Evolutionary conservation across 345 rosid genomes (phyloP), one percentile per base, ranked within the genome.

Genomic region (Mangifera indica): DNA sequence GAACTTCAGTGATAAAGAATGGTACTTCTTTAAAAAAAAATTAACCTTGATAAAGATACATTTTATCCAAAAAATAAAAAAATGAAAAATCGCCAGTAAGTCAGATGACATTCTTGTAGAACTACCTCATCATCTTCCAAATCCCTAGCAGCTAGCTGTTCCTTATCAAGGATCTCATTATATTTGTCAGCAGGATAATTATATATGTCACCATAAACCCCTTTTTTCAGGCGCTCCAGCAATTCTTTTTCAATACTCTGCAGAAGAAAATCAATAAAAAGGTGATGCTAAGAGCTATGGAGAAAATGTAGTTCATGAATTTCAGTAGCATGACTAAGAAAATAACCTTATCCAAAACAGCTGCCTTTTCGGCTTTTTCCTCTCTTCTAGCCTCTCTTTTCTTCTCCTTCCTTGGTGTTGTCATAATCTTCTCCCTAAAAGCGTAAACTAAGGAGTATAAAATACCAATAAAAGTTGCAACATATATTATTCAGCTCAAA

Each of bases 211-310:
- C 66, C 78, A 74, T 90, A 89, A 60, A 91, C 85, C 55, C 96
- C 96, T 74, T 73, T 82, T 72, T 85, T 80, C 59, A 95, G 87
- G 37, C 99, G 93, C 66, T 87, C 86, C 45, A 91, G 62, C 88
- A 95, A 82, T 80, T 95, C 99, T 34, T 81, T 91, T 75, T 91
- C 97, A 69, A 92, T 92, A 60, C 81, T 81, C 99, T 95, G 91
- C 76, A 77, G 66, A 80, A 61, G 68, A 29, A 55, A 42, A 37
- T 5, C 42, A 37, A 37, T 37, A 37, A 1, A 63, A 71, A 2
- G 69, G 5, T 10, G 52, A 54, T 18, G 71, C 59, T 56, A 32
- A 74, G 53, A 70, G 69, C 64, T 67, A 66, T 9, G 22, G 26
- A 65, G 63, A 22, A 20, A 37, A 34, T 2, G 26, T 3, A 40